Percentiles rank a stretch among this genome's conserved stretches.
These are phyloP conservation scores for Saposhnikovia divaricata DNA, from an alignment of 129 eudicot species.

Conservation along the genomic window DNA sequence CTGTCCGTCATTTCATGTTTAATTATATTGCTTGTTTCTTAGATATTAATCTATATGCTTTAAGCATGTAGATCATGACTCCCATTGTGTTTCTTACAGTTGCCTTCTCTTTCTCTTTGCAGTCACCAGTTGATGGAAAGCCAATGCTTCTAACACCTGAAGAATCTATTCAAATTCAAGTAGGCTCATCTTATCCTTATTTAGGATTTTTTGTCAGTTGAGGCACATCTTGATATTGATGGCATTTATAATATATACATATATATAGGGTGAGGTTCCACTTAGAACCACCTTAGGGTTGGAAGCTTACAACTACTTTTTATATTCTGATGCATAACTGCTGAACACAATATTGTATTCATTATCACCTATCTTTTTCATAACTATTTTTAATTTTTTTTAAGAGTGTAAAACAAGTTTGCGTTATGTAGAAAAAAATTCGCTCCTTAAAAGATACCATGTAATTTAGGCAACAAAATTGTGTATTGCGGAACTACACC, in stretches of 20 bases:
- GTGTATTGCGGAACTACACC: no score
- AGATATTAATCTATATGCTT: not conserved
- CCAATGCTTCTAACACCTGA: slow-evolving; percentile 95
- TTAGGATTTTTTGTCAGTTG: not conserved
- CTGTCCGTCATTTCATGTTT: not conserved
- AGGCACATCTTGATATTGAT: not conserved
- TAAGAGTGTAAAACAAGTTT: no score
- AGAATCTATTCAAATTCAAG: slow-evolving; percentile 96
- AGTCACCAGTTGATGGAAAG: slow-evolving; percentile 97
- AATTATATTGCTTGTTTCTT: not conserved
- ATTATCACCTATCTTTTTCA: no score
- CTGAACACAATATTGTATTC: no score
- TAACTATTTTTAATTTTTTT: no score
- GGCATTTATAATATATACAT: not conserved
- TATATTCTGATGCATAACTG: no score
- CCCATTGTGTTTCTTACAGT: not conserved
- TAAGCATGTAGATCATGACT: not conserved
- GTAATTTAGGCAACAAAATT: no score
- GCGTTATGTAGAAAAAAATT: no score
- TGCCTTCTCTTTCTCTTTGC: slow-evolving; percentile 12
- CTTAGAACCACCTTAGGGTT: no score
- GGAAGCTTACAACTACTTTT: no score
- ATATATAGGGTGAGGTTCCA: not conserved
- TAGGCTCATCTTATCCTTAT: slow-evolving; percentile 22
- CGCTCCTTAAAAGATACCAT: no score